Percentiles rank a stretch among this genome's conserved stretches.
These are phyloP conservation scores for Malus hybrid DNA, from an alignment of 331 rosid genomes.

Conservation along the genomic window DNA sequence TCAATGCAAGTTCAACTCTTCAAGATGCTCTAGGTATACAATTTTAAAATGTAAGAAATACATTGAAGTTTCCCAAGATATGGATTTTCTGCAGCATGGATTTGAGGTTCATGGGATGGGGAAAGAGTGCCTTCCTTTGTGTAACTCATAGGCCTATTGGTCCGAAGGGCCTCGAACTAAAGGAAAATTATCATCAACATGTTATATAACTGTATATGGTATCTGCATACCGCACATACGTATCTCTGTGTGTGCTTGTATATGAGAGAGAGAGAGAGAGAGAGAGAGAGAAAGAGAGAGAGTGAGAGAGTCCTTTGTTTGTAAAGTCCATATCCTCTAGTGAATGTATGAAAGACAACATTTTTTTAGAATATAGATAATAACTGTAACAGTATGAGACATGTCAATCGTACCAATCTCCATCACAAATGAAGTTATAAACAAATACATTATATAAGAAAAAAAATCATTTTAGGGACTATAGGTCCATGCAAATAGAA, in stretches of 20 bases:
- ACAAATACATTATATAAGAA: neutral
- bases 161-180: neutral
- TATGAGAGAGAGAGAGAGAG: neutral
- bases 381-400: neutral
- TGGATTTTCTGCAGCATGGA: neutral
- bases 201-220: neutral
- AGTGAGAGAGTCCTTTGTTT: neutral
- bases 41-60: neutral
- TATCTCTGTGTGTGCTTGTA: neutral
- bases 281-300: neutral
- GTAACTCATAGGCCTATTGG: neutral
- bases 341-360: neutral
- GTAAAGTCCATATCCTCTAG: neutral
- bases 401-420: neutral
- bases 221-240: neutral
- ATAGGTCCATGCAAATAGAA: neutral
- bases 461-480: neutral
- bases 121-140: neutral
- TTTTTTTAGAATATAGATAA: neutral
- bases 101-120: neutral
- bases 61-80: neutral
- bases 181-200: neutral
- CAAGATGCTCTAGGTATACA: neutral
- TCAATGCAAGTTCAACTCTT: neutral
- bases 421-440: neutral